Percentiles rank a stretch among this genome's conserved stretches.
Evolutionary conservation across 106 monocot genomes (phyloP).

Genomic region (Triglochin maritima): DNA sequence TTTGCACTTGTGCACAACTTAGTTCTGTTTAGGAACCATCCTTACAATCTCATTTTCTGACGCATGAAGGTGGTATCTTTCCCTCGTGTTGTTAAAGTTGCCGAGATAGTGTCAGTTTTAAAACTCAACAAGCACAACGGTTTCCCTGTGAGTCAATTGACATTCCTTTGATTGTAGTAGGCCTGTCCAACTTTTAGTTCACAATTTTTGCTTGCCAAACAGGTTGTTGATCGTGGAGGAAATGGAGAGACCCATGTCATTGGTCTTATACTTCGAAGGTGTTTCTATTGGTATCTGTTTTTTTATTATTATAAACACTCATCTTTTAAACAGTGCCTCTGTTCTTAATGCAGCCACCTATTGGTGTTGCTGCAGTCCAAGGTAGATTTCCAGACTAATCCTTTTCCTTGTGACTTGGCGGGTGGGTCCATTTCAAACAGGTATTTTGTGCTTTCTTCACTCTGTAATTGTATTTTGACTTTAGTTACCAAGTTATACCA

Average conservation of each 20-base stretch:
- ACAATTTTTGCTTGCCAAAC: constrained; percentile 1
- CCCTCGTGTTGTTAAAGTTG: constrained; percentile 69
- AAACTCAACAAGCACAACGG: constrained; percentile 87
- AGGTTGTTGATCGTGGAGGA: constrained; percentile 69
- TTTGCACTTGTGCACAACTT: too few species aligned
- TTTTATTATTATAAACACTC: too few species aligned
- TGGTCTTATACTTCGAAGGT: constrained; percentile 94
- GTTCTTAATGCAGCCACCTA: constrained; percentile 42
- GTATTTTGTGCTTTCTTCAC: constrained; percentile 17
- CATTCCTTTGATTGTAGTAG: neutral
- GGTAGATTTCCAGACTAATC: constrained; percentile 78
- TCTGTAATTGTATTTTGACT: constrained; percentile 4
- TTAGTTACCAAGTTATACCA: constrained; percentile 27
- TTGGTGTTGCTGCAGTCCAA: constrained; percentile 89
- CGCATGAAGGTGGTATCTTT: constrained; percentile 60
- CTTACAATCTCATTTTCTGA: constrained; percentile 2
- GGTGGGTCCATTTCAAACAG: constrained; percentile 44
- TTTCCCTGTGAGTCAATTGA: constrained; percentile 61
- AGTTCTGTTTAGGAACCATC: too few species aligned
- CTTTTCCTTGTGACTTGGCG: constrained; percentile 68
- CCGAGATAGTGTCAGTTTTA: constrained; percentile 63
- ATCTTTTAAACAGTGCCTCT: neutral
- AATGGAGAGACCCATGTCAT: constrained; percentile 72
- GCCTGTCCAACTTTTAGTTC: neutral
- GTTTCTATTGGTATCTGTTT: neutral